Evolutionary conservation across 257 asterid genomes (phyloP).

Genomic region (Penstemon newberryi): DNA sequence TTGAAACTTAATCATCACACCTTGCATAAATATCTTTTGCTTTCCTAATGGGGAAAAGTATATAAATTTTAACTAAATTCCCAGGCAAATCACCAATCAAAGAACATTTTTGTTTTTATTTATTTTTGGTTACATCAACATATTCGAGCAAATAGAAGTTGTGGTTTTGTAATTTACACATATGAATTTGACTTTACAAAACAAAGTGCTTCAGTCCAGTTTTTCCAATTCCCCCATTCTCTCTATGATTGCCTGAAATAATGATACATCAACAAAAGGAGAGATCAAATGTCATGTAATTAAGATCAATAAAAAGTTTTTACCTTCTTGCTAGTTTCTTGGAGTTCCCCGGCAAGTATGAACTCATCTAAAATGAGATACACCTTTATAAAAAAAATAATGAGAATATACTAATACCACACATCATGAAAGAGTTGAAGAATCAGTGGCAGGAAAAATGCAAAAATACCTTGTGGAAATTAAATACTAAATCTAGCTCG

Average conservation of each 20-base stretch:
- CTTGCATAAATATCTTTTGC: background rate
- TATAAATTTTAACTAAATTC: background rate
- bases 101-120: background rate
- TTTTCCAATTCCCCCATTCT: conserved; percentile 96
- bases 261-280: background rate
- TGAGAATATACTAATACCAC: conserved; percentile 18
- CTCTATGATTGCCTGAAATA: conserved; percentile 80
- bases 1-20: too few relatives aligned
- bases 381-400: conserved; percentile 48
- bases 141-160: background rate
- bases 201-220: conserved; percentile 45
- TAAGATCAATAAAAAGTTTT: background rate
- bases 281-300: too few relatives aligned
- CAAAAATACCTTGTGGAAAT: conserved; percentile 87
- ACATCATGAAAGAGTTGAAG: background rate
- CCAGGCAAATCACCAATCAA: conserved; percentile 6
- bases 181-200: background rate
- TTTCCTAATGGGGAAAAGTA: background rate
- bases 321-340: conserved; percentile 98
- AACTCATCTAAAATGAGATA: conserved; percentile 93
- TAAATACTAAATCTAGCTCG: conserved; percentile 92
- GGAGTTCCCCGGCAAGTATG: conserved; percentile 98
- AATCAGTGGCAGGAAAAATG: too few relatives aligned
- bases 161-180: background rate
- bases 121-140: too few relatives aligned